A percentile compares a stretch with the other conserved stretches of the same genome.
Evolutionary conservation across 257 asterid species (phyloP).

Genomic region (Rauvolfia tetraphylla): DNA sequence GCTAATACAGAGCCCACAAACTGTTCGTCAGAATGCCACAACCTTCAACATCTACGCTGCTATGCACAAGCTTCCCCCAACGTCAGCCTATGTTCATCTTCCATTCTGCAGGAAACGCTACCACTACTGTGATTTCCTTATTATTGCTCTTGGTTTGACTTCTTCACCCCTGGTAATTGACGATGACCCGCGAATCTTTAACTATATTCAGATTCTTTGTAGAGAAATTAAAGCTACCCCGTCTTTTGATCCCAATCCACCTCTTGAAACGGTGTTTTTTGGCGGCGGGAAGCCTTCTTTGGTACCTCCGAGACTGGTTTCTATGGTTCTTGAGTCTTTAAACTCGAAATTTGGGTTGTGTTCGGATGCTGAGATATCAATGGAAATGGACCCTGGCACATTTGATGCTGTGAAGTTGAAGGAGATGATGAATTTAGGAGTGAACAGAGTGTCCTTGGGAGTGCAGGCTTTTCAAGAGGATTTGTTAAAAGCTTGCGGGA

Average conservation of each 20-base stretch:
- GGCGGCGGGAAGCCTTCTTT: slow-evolving; percentile 98
- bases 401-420: slow-evolving; percentile 52
- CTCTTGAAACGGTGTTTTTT: slow-evolving; percentile 82
- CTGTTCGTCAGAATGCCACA: slow-evolving; percentile 78
- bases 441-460: slow-evolving; percentile 89
- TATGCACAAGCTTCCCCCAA: slow-evolving; percentile 56
- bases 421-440: slow-evolving; percentile 60
- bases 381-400: slow-evolving; percentile 99
- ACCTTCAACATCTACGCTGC: slow-evolving; percentile 17
- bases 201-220: slow-evolving; percentile 60
- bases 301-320: slow-evolving; percentile 70
- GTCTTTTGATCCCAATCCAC: slow-evolving; percentile 36
- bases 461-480: slow-evolving; percentile 90
- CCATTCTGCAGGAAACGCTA: slow-evolving; percentile 98
- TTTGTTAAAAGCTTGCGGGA: slow-evolving; percentile 81
- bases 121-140: slow-evolving; percentile 94
- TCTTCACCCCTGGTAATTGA: slow-evolving; percentile 28
- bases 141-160: slow-evolving; percentile 72
- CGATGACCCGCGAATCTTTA: slow-evolving; percentile 62
- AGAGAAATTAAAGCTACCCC: slow-evolving; percentile 67
- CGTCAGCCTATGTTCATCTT: slow-evolving; percentile 89
- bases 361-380: slow-evolving; percentile 78
- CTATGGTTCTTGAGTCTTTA: slow-evolving; percentile 52
- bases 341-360: slow-evolving; percentile 55
- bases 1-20: slow-evolving; percentile 31